A percentile compares a stretch with the other conserved stretches of the same genome.
These are phyloP conservation scores for Aureobasidium sp. DNA, from an alignment of 2,329 filamentous ascomycete species.

Conservation along the genomic window DNA sequence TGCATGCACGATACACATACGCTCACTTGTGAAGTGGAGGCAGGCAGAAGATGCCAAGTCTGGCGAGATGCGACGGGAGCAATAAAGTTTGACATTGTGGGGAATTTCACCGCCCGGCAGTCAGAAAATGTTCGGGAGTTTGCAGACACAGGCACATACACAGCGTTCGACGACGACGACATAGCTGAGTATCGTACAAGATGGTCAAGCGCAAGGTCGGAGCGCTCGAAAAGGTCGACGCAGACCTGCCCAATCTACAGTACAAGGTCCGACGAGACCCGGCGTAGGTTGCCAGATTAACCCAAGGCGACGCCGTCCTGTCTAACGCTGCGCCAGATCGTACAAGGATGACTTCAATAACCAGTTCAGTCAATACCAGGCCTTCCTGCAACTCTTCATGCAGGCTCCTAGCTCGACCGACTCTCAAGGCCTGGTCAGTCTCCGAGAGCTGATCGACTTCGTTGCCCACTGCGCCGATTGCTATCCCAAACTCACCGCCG, in stretches of 20 bases:
- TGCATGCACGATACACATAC: background rate
- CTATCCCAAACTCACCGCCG: constrained; percentile 71
- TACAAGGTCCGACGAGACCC: constrained; percentile 88
- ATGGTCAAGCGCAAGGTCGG: constrained; percentile 88
- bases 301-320: background rate
- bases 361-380: constrained; percentile 87
- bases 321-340: constrained; percentile 46
- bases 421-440: constrained; percentile 69
- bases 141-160: background rate
- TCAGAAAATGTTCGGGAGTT: background rate
- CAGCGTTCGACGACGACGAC: background rate
- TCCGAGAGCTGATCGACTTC: constrained; percentile 88
- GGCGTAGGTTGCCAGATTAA: constrained; percentile 44
- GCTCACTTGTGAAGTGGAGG: background rate
- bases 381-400: constrained; percentile 85
- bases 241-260: constrained; percentile 80
- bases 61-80: background rate
- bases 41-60: background rate
- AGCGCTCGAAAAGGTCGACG: constrained; percentile 91
- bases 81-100: background rate
- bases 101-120: constrained; percentile 1
- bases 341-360: constrained; percentile 84
- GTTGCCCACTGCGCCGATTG: constrained; percentile 90
- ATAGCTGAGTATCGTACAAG: background rate
- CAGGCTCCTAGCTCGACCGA: constrained; percentile 72